These are phyloP conservation scores for Aspergillus persii DNA, from an alignment of 2,329 filamentous ascomycete species.

Conservation along the genomic window DNA sequence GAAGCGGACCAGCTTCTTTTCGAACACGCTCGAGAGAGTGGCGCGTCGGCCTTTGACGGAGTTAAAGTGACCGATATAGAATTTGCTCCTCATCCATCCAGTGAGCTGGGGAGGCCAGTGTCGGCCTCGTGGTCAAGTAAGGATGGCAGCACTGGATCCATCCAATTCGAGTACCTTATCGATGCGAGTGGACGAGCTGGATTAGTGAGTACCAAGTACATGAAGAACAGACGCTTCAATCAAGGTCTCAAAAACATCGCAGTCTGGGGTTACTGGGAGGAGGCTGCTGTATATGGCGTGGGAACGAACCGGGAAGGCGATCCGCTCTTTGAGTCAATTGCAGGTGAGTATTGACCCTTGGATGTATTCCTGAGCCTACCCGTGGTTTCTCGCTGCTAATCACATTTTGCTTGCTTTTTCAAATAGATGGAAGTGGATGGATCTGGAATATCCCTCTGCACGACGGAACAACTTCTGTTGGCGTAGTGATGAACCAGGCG, in stretches of 20 bases:
- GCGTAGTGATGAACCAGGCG: slow-evolving; percentile 6
- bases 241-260: neutral
- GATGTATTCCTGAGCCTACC: neutral
- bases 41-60: neutral
- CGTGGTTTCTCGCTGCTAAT: neutral
- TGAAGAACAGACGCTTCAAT: neutral
- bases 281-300: slow-evolving; percentile 2
- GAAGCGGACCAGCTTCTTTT: neutral
- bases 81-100: neutral
- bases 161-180: neutral
- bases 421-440: slow-evolving; percentile 49
- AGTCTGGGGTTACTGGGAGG: slow-evolving; percentile 48
- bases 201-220: neutral
- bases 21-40: neutral
- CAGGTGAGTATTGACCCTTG: slow-evolving; percentile 1
- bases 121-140: neutral
- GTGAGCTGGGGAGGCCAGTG: neutral
- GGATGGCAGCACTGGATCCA: neutral
- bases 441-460: slow-evolving; percentile 52
- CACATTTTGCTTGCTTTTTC: neutral
- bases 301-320: slow-evolving; percentile 5
- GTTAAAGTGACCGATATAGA: neutral
- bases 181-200: neutral
- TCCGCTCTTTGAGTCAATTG: slow-evolving; percentile 14
- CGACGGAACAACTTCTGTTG: slow-evolving; percentile 35